Conservation (phyloP, 2,329 filamentous ascomycete species). For the Monosporascus sp. region DNA sequence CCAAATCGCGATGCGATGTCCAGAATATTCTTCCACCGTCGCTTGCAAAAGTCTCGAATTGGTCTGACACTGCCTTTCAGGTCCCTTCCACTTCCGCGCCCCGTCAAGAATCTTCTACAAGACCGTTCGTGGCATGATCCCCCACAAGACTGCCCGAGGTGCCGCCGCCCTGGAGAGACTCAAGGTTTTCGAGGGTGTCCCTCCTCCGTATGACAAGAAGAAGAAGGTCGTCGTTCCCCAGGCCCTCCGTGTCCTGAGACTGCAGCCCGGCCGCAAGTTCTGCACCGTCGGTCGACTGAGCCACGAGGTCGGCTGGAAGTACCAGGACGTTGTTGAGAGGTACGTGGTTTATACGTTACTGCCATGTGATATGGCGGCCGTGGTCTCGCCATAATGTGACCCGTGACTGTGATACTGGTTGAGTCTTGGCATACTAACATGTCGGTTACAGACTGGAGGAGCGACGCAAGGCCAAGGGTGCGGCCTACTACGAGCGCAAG, state of each 20-base stretch:
- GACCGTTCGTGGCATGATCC: conserved; percentile 99
- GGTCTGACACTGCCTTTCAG: conserved; percentile 40
- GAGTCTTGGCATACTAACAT: conserved; percentile 11
- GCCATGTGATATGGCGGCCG: background rate
- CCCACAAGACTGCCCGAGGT: conserved; percentile 99
- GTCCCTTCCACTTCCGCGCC: conserved; percentile 99
- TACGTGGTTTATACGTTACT: conserved; percentile 47
- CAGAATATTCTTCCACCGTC: conserved; percentile 5
- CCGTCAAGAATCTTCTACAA: conserved; percentile 99
- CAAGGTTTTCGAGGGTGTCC: conserved; percentile 99
- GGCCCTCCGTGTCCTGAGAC: conserved; percentile 89
- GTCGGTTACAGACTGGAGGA: conserved; percentile 78
- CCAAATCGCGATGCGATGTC: conserved; percentile 7
- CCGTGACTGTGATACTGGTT: background rate
- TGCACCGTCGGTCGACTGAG: conserved; percentile 97
- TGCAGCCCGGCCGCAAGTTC: conserved; percentile 99
- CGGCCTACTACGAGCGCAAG: conserved; percentile 99
- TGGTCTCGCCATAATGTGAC: background rate
- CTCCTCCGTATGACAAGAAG: conserved; percentile 98
- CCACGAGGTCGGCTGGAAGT: conserved; percentile 99
- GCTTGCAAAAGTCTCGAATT: background rate
- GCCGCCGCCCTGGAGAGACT: conserved; percentile 95
- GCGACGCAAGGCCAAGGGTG: conserved; percentile 98
- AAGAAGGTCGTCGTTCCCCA: conserved; percentile 99
- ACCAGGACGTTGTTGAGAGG: conserved; percentile 98